Conservation (phyloP, 1,284 basidiomycete genomes). For the Microbotryum intermedium region DNA sequence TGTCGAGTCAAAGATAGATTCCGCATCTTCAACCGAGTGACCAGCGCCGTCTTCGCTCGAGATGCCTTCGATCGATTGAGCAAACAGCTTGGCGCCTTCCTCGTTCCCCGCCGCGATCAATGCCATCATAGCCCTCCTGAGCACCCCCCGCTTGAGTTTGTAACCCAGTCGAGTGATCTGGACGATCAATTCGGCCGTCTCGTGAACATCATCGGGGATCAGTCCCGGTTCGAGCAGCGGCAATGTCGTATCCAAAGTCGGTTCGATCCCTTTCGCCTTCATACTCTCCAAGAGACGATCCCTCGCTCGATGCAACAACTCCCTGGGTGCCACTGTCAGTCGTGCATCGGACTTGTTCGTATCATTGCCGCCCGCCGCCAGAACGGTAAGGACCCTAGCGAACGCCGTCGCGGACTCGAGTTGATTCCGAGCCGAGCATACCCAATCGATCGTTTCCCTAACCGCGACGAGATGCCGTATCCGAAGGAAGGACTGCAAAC, state of each 20-base stretch:
- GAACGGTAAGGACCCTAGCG: constrained; percentile 11
- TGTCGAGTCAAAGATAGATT: too few relatives aligned
- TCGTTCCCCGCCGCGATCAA: neutral
- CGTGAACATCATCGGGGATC: constrained; percentile 6
- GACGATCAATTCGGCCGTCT: neutral
- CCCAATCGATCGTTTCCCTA: constrained; percentile 22
- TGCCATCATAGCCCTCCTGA: constrained; percentile 7
- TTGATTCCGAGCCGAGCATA: neutral
- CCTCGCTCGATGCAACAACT: constrained; percentile 5
- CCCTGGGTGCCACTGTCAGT: neutral
- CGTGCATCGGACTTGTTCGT: neutral
- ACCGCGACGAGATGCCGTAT: constrained; percentile 22
- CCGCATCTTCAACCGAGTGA: neutral
- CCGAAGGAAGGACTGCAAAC: constrained; percentile 18
- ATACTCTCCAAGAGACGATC: constrained; percentile 4
- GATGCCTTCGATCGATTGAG: neutral
- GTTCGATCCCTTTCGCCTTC: neutral
- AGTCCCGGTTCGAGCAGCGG: constrained; percentile 12
- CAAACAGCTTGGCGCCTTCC: neutral
- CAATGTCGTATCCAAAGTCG: constrained; percentile 6
- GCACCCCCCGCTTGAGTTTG: neutral
- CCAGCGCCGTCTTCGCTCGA: neutral
- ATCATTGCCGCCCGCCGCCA: constrained; percentile 1
- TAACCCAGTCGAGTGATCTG: constrained; percentile 4
- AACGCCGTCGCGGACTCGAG: neutral